Evolutionary conservation across 768 basidiomycete genomes (phyloP).

Genomic region (Suillus ampliporus): DNA sequence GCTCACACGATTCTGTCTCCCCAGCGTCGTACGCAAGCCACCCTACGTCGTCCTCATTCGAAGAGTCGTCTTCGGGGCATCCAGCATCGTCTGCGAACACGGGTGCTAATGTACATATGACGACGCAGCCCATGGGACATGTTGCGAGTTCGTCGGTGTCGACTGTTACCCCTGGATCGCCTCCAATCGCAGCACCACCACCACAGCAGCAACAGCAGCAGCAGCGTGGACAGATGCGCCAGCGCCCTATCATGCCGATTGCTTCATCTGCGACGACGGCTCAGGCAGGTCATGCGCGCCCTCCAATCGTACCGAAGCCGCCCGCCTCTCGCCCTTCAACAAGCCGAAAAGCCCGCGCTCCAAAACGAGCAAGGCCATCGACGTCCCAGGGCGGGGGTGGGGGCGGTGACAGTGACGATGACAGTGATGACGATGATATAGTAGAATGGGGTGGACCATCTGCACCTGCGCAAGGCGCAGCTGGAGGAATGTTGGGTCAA

Average conservation of each 20-base stretch:
- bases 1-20: conserved; percentile 23
- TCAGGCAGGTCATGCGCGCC: neutral
- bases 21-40: conserved; percentile 32
- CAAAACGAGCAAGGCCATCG: conserved; percentile 27
- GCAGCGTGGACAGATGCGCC: neutral
- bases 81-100: conserved; percentile 21
- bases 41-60: conserved; percentile 20
- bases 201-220: conserved; percentile 18
- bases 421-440: conserved; percentile 37
- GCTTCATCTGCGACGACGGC: neutral
- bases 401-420: conserved; percentile 29
- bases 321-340: neutral
- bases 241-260: conserved; percentile 8
- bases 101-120: neutral
- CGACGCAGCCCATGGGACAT: conserved; percentile 15
- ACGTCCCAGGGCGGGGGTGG: conserved; percentile 7
- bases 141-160: conserved; percentile 30
- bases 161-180: conserved; percentile 24
- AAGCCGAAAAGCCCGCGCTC: conserved; percentile 16
- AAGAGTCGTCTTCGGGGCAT: conserved; percentile 13
- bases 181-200: conserved; percentile 9
- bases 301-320: conserved; percentile 5
- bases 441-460: conserved; percentile 26
- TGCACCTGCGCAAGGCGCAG: neutral
- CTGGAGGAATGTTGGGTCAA: conserved; percentile 3